Evolutionary conservation across 129 eudicot genomes (phyloP), one percentile per base, ranked within the genome.

Genomic region (Ambrosia trifida): DNA sequence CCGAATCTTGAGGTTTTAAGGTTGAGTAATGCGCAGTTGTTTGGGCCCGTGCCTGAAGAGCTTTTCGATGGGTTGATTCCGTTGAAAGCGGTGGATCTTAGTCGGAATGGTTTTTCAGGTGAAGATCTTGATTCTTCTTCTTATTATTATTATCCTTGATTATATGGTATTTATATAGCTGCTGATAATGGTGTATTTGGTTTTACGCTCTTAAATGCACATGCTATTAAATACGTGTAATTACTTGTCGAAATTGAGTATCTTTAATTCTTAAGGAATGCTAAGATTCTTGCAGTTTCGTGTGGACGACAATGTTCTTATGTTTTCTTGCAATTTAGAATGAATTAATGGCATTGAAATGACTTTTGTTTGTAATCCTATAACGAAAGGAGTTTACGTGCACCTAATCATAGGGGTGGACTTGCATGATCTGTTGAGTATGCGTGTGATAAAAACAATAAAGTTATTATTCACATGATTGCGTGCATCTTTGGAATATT

Each of bases 31-130:
- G 88, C 93, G 64, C 83, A 81, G 79, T 73, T 95, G 68, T 88
- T 51, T 79, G 99, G 99, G 36, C 77, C 77, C 18, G 67, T 95
- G 33, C 96, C 99, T 0, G 91, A 57, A 20, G 97, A 85, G 79
- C 79, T 95, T 41, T 76, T 95, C 79, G 78, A 85, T 74, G 84
- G 74, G 9, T 58, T 20, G 44, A 74, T 86, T 69, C 94, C 96
- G 7, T 32, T 95, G 83, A 70, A 68, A 64, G 99, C 88, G 80
- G 57, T 95, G 70, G 99, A 95, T 95, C 99, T 95, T 30, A 95
- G 96, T 81, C 80, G 87, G 67, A 95, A 95, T 76, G 91, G 94
- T 14, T 95, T 95, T 81, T 90, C 96, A 17, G 99, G 99, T 90
- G 77, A 83, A 83, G 61, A 56, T 49, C 66, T 68, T 64, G 63